Percentiles rank a stretch among this genome's conserved stretches.
These are phyloP conservation scores for Eucommia ulmoides DNA, from an alignment of 257 asterid genomes.

Conservation along the genomic window DNA sequence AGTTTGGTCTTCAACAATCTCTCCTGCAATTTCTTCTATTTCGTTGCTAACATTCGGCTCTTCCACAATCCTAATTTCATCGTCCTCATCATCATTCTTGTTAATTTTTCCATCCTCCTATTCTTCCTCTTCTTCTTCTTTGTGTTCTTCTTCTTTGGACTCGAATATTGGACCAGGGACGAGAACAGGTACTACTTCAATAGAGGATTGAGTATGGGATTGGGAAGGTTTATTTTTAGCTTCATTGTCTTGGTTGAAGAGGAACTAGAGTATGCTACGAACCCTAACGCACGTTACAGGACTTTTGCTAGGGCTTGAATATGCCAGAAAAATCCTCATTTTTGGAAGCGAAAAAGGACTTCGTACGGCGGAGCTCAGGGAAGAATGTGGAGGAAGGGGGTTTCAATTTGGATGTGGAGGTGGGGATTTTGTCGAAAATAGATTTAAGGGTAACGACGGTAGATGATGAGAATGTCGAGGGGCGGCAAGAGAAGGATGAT, in stretches of 20 bases:
- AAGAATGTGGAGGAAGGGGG: conserved; percentile 24
- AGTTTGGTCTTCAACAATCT: conserved; percentile 54
- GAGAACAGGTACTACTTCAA: background rate
- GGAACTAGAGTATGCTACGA: conserved; percentile 48
- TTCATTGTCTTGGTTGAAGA: conserved; percentile 44
- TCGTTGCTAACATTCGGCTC: background rate
- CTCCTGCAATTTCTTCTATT: conserved; percentile 5
- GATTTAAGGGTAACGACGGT: conserved; percentile 63
- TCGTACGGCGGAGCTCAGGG: conserved; percentile 75
- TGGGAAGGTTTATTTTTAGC: background rate
- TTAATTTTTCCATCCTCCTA: conserved; percentile 9
- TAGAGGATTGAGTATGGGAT: background rate
- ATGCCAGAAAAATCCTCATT: conserved; percentile 43
- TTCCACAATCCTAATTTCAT: conserved; percentile 40
- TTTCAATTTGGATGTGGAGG: conserved; percentile 26
- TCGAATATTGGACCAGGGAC: conserved; percentile 20
- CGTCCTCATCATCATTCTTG: conserved; percentile 9
- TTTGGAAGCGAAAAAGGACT: conserved; percentile 77
- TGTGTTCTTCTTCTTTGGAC: conserved; percentile 28
- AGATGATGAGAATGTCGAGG: conserved; percentile 60
- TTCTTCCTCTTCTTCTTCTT: conserved; percentile 22
- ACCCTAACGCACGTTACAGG: conserved; percentile 77
- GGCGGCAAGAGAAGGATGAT: conserved; percentile 69
- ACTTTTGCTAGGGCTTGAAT: conserved; percentile 76
- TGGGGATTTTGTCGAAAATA: conserved; percentile 33